These are phyloP conservation scores for Polytrichum formosum DNA, from an alignment of 225 moss, liverwort and hornwort species.

Conservation along the genomic window DNA sequence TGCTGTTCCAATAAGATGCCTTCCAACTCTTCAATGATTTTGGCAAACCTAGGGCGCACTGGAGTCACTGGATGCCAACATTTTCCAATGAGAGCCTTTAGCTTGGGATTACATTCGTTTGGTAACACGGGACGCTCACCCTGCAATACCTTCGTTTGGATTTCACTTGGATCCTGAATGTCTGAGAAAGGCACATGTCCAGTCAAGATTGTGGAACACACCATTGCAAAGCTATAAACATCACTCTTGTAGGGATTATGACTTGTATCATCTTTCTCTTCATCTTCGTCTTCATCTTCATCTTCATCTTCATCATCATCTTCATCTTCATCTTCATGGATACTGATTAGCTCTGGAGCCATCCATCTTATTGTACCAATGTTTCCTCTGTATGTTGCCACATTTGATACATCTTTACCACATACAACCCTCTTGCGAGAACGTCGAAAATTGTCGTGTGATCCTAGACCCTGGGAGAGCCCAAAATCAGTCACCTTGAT, in stretches of 20 bases:
- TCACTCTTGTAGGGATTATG: neutral
- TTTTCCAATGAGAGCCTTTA: neutral
- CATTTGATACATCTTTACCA: no score
- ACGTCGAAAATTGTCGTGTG: no score
- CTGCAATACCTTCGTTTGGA: neutral
- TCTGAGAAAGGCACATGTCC: slow-evolving; percentile 1
- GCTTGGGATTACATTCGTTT: neutral
- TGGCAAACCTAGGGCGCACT: neutral
- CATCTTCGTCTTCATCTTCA: no score
- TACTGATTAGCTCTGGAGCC: slow-evolving; percentile 7
- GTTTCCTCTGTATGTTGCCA: no score
- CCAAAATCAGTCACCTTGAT: slow-evolving; percentile 8
- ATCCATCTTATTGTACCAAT: slow-evolving; percentile 3
- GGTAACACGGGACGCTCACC: neutral
- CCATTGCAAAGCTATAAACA: slow-evolving; percentile 5
- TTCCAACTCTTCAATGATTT: neutral
- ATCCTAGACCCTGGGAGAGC: neutral
- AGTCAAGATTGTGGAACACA: slow-evolving; percentile 3
- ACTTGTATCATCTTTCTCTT: neutral
- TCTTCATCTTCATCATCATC: no score
- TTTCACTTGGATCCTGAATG: no score
- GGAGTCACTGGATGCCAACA: neutral
- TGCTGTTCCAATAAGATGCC: no score
- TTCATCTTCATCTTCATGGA: no score
- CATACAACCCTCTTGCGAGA: no score